A percentile compares a stretch with the other conserved stretches of the same genome.
phyloP scores from a whole-genome alignment of 805 yeast genomes.

The Hanseniaspora singularis region DNA sequence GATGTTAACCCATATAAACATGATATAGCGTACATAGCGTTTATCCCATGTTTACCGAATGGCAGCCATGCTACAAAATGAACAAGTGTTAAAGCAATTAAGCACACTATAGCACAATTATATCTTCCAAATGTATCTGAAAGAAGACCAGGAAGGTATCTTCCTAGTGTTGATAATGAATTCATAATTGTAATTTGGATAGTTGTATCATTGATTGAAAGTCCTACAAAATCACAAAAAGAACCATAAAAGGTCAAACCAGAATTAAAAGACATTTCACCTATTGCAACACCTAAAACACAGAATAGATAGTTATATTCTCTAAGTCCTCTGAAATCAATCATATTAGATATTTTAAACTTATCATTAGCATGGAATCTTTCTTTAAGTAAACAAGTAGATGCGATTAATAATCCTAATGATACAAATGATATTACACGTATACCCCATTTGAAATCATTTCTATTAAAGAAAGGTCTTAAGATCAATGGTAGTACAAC shows the following conservation, averaged over 20 bases:
- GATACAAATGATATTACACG: slow-evolving; percentile 38
- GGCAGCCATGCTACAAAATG: slow-evolving; percentile 30
- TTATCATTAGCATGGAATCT: slow-evolving; percentile 31
- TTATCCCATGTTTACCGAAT: slow-evolving; percentile 24
- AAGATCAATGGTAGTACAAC: slow-evolving; percentile 42
- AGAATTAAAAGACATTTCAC: slow-evolving; percentile 36
- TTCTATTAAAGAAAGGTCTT: slow-evolving; percentile 27
- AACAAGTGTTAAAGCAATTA: slow-evolving; percentile 25
- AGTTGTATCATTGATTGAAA: slow-evolving; percentile 31
- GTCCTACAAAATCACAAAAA: slow-evolving; percentile 38
- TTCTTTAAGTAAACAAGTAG: slow-evolving; percentile 32
- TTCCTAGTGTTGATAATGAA: slow-evolving; percentile 28
- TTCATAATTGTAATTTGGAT: slow-evolving; percentile 35
- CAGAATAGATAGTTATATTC: slow-evolving; percentile 36
- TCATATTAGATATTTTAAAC: slow-evolving; percentile 23
- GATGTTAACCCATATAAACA: slow-evolving; percentile 38
- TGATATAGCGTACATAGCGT: slow-evolving; percentile 32
- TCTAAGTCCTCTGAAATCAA: slow-evolving; percentile 31
- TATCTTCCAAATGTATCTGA: slow-evolving; percentile 38
- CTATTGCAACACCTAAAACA: slow-evolving; percentile 35
- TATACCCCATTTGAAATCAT: slow-evolving; percentile 47
- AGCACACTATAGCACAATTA: slow-evolving; percentile 34
- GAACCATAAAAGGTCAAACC: slow-evolving; percentile 41
- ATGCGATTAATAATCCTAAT: slow-evolving; percentile 28
- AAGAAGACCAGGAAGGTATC: slow-evolving; percentile 30